A percentile compares a stretch with the other conserved stretches of the same genome.
Conservation (phyloP, 305 asterid species). For the Fraxinus angustifolia region DNA sequence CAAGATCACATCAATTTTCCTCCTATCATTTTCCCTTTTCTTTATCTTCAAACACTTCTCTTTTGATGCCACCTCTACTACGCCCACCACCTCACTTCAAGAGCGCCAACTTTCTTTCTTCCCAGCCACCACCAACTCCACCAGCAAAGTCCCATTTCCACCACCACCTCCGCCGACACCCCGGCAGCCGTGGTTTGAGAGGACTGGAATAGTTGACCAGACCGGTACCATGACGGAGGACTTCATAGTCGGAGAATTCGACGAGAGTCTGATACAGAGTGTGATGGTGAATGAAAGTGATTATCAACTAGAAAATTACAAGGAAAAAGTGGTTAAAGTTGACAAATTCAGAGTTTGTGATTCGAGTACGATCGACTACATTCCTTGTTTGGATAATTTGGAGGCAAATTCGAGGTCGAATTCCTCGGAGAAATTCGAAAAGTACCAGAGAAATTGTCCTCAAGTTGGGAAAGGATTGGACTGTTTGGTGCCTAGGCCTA, state of each 20-base stretch:
- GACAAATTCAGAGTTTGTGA: slow-evolving; percentile 58
- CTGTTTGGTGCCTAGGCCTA: slow-evolving; percentile 64
- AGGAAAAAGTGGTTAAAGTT: slow-evolving; percentile 29
- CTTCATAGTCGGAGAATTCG: slow-evolving; percentile 58
- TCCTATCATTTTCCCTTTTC: slow-evolving; percentile 42
- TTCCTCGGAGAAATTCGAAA: slow-evolving; percentile 26
- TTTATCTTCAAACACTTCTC: slow-evolving; percentile 35
- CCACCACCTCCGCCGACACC: slow-evolving; percentile 22
- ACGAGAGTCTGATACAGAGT: slow-evolving; percentile 42
- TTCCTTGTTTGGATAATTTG: slow-evolving; percentile 55
- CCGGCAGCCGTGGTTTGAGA: slow-evolving; percentile 34
- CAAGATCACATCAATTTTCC: slow-evolving; percentile 41
- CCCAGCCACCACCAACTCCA: slow-evolving; percentile 12
- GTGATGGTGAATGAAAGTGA: slow-evolving; percentile 34
- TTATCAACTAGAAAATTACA: slow-evolving; percentile 14
- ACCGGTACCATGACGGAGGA: slow-evolving; percentile 58
- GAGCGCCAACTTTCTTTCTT: slow-evolving; percentile 34
- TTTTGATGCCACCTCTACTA: background rate
- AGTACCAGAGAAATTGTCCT: slow-evolving; percentile 41
- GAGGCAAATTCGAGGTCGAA: slow-evolving; percentile 28
- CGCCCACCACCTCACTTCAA: slow-evolving; percentile 22
- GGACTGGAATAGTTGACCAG: slow-evolving; percentile 67
- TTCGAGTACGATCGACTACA: slow-evolving; percentile 33
- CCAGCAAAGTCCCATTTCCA: slow-evolving; percentile 22
- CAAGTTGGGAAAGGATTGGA: slow-evolving; percentile 40